These are phyloP conservation scores for Alternaria ventricosa DNA, from an alignment of 2,329 filamentous ascomycete genomes.

Conservation along the genomic window DNA sequence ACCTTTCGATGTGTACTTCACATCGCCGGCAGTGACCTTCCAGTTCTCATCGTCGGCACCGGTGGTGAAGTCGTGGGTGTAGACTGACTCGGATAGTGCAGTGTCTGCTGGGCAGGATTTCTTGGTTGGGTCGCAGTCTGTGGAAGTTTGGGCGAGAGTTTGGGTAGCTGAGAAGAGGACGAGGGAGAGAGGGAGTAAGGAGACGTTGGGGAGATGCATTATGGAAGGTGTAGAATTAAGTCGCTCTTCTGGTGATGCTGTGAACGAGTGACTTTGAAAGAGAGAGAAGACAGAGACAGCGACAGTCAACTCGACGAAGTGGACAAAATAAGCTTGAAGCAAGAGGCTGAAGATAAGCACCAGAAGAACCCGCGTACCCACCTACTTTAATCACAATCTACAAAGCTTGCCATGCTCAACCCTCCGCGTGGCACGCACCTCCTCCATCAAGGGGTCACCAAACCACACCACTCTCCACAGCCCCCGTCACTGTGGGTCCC, in stretches of 20 bases:
- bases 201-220: neutral
- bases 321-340: neutral
- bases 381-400: neutral
- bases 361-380: neutral
- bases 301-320: neutral
- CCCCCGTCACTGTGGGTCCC: neutral
- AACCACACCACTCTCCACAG: neutral
- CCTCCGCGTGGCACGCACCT: neutral
- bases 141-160: slow-evolving; percentile 49
- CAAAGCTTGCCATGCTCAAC: neutral
- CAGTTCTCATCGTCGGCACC: slow-evolving; percentile 32
- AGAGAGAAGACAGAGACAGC: neutral
- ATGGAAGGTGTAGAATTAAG: neutral
- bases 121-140: slow-evolving; percentile 49
- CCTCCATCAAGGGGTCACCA: neutral
- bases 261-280: neutral
- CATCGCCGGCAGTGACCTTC: slow-evolving; percentile 42
- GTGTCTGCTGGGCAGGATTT: slow-evolving; percentile 49
- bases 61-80: slow-evolving; percentile 49
- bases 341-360: neutral
- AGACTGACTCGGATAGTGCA: slow-evolving; percentile 43
- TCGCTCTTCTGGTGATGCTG: neutral
- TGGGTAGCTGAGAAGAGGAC: neutral
- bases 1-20: slow-evolving; percentile 51
- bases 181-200: neutral